phyloP scores from a whole-genome alignment of 306 rosid genomes.

The peach (Prunus persica) region Prunus_persica_NCBIv2 NC_034015.1:14399501-14400000 shows the following conservation, averaged over 20 bases:
- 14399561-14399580: too few species aligned
- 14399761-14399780: background rate
- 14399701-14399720: background rate
- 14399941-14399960: slow-evolving; percentile 3
- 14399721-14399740: background rate
- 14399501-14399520: background rate
- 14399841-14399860: background rate
- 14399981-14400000: slow-evolving; percentile 3
- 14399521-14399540: too few species aligned
- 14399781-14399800: background rate
- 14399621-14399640: too few species aligned
- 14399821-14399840: background rate
- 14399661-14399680: too few species aligned
- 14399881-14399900: background rate
- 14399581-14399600: too few species aligned
- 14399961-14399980: background rate
- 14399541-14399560: too few species aligned
- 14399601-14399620: too few species aligned
- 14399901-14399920: background rate
- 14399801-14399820: background rate
- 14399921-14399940: slow-evolving; percentile 5
- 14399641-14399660: too few species aligned
- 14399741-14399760: background rate
- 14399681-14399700: background rate
- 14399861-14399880: slow-evolving; percentile 1